Base-by-base conservation (phyloP, 2,329 filamentous ascomycete genomes). In the Aureobasidium sp. region DNA sequence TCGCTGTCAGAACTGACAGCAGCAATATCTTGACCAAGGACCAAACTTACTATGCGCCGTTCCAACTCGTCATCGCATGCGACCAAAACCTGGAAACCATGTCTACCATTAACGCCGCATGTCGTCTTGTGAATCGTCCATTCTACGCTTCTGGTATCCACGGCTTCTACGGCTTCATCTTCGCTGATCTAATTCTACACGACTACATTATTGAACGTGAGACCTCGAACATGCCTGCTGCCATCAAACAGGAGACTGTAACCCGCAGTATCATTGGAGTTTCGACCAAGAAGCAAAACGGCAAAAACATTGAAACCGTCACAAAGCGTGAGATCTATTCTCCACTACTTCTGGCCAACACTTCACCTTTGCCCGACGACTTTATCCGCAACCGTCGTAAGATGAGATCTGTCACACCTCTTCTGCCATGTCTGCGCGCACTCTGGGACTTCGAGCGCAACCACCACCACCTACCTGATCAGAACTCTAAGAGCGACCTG, bases 81-180 rank as follows among this genome's bases (percentile, higher is more conserved):
- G 92, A 97, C 72, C 83, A 96, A 27, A 85, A 89, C 69, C 87
- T 94, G 48, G 79, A 84, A 63, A 85, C 86, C 0, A 83, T 95
- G 65, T 85, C 86, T 66, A 83, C 85, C 63, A 88, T 97, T 77
- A 97, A 97, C 76, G 90, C 90, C 26, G 88, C 89, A 32, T 92
- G 92, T 44, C 88, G 93, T 51, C 78, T 95, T 41, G 86, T 88
- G 64, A 83, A 85, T 65, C 85, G 86, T 52, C 87, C 92, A 12
- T 97, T 97, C 75, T 99, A 99, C 75, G 91, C 91, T 10, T 89
- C 92, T 39, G 88, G 87, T 56, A 85, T 88, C 2, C 90, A 97
- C 72, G 94, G 94, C 53, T 83, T 96, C 72, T 97, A 95, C 73
- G 94, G 94, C 62, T 99, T 90, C 77, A 89, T 96, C 67, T 99